Evolutionary conservation across 1,284 basidiomycete species (phyloP).

Genomic region (Coriolopsis trogii): DNA sequence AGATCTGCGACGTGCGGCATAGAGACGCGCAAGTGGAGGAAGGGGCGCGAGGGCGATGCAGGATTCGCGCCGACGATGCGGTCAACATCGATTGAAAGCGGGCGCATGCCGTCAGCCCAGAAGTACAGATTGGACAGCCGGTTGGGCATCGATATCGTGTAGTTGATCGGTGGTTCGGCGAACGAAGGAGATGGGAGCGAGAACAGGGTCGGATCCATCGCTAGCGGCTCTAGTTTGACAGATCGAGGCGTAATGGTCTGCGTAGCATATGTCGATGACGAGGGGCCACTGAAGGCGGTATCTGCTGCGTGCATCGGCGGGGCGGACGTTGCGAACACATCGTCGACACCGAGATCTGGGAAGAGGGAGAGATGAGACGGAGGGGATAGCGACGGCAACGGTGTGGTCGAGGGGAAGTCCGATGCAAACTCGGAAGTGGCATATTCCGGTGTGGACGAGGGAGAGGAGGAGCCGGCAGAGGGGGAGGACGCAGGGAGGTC

Average conservation of each 20-base stretch:
- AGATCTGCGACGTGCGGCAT: constrained; percentile 50
- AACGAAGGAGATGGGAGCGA: constrained; percentile 27
- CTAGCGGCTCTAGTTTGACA: constrained; percentile 36
- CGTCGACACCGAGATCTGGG: constrained; percentile 18
- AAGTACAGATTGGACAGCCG: constrained; percentile 37
- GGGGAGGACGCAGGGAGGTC: constrained; percentile 23
- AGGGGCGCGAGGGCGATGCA: constrained; percentile 38
- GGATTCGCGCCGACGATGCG: constrained; percentile 40
- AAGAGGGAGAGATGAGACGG: constrained; percentile 15
- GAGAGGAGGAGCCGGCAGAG: constrained; percentile 26
- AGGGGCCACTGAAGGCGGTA: constrained; percentile 16
- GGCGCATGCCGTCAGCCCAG: constrained; percentile 70
- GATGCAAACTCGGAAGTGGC: constrained; percentile 20
- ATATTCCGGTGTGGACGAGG: constrained; percentile 26
- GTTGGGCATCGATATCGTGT: constrained; percentile 21
- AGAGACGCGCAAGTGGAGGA: constrained; percentile 52
- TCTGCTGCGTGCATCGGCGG: constrained; percentile 7
- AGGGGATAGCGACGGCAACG: constrained; percentile 16
- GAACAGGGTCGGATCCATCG: constrained; percentile 33
- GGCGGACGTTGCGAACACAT: constrained; percentile 7
- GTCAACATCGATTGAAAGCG: constrained; percentile 57
- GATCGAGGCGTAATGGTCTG: constrained; percentile 15
- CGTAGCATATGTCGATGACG: constrained; percentile 24
- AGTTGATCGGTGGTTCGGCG: constrained; percentile 20
- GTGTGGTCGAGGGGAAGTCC: constrained; percentile 17